Base-by-base conservation (phyloP, 371 early-diverging fungal genomes). In the Rhizopus stolonifer region DNA sequence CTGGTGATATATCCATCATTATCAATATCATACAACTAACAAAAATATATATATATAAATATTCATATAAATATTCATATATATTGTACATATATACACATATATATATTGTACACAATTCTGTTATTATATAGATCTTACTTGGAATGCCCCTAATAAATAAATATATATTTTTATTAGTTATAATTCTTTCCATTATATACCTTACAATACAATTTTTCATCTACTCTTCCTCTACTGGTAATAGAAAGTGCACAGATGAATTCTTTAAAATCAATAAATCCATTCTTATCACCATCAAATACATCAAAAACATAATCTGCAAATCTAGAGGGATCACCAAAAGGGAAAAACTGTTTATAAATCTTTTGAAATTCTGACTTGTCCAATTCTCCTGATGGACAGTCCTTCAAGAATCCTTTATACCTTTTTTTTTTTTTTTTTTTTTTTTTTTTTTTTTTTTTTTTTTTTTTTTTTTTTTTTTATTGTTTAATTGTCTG, bases 301-400 rank as follows among this genome's bases (percentile, higher is more conserved):
- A 95, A 95, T 34, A 94, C 86, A 45, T 88, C 80, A 59, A 95
- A 94, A 2, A 91, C 92, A 70, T 91, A 87, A 58, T 93, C 91
- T 15, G 96, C 92, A 72, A 94, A 98, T 24, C 80, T 75, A 46
- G 89, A 82, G 4, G 96, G 82, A 69, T 98, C 95, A 24, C 96
- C 96, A 67, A 98, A 96, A 9, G 98, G 96, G 62, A 96, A 98
- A 77, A 93, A 96, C 61, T 91, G 91, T 70, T 96, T 93, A 77
- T 95, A 98, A 34, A 96, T 93, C 57, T 89, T 88, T 70, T 87
- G 88, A 60, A 98, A 96, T 56, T 93, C 93, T 11, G 83, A 72
- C 65, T 85, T 82, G 74, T 90, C 87, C 29, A 98, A 80, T 62
- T 86, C 77, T 21, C 96, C 96, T 14, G 81, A 70, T 6, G 96